Base-by-base conservation (phyloP, 2,329 filamentous ascomycete species). In the Beauveria bassiana region DNA sequence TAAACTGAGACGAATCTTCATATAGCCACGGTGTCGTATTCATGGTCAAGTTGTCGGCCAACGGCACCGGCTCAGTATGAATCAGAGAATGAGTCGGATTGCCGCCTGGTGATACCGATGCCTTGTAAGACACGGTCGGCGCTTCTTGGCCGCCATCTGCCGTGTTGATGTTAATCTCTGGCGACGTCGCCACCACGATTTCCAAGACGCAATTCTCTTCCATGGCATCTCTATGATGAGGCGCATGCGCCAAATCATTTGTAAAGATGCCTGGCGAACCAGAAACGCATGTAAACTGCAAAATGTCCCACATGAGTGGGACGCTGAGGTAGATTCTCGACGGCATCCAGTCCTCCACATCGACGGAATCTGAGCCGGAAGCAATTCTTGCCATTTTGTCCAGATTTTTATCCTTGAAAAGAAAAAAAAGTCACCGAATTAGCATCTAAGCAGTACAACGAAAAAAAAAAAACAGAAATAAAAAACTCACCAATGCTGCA, bases 261-360 rank as follows among this genome's bases (percentile, higher is more conserved):
- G 69, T 69, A 0, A 75, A 70, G 1, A 70, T 68, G 14, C 75
- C 73, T 6, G 71, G 72, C 1, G 72, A 68, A 20, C 75, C 72
- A 0, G 74, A 69, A 8, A 70, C 71, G 34, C 72, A 79, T 65
- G 77, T 79, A 66, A 81, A 77, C 59, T 80, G 78, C 4, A 82
- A 67, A 10, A 81, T 77, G 43, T 80, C 77, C 79, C 79, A 81
- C 79, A 81, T 81, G 5, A 82, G 66, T 1, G 78, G 77, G 1
- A 81, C 77, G 62, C 78, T 81, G 42, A 82, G 78, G 64, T 81
- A 77, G 52, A 81, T 81, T 53, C 78, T 78, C 24, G 78, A 80
- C 0, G 79, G 79, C 70, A 80, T 77, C 79, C 79, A 81, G 65
- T 81, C 78, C 61, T 80, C 77, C 16, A 75, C 73, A 40, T 80